A percentile compares a stretch with the other conserved stretches of the same genome.
phyloP scores from a whole-genome alignment of 495 filamentous ascomycete genomes.

The Pyrenopolyporus hunteri region DNA sequence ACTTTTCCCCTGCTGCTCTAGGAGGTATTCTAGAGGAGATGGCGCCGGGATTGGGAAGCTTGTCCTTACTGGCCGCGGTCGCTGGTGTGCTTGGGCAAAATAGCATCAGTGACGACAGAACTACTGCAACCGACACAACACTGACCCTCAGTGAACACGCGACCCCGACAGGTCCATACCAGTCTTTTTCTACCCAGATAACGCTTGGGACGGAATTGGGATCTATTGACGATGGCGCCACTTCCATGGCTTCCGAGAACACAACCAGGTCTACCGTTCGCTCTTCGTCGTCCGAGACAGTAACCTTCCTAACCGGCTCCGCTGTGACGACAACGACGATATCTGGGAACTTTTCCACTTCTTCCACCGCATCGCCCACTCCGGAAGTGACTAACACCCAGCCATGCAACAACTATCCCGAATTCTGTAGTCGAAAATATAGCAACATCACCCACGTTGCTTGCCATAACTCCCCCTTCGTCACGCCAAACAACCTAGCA shows the following conservation, averaged over 20 bases:
- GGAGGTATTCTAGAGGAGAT: constrained; percentile 8
- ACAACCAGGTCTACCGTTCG: constrained; percentile 44
- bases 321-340: constrained; percentile 37
- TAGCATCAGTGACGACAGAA: constrained; percentile 43
- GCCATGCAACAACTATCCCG: constrained; percentile 86
- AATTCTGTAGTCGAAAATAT: constrained; percentile 81
- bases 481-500: constrained; percentile 68
- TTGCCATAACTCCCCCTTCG: constrained; percentile 88
- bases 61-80: constrained; percentile 27
- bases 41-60: constrained; percentile 28
- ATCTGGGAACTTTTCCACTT: constrained; percentile 42
- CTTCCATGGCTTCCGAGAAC: constrained; percentile 48
- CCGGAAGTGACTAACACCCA: constrained; percentile 66
- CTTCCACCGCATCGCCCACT: constrained; percentile 47
- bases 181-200: constrained; percentile 44
- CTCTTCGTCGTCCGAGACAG: constrained; percentile 37
- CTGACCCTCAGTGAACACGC: constrained; percentile 17
- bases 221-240: constrained; percentile 19
- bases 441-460: constrained; percentile 89
- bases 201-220: constrained; percentile 42
- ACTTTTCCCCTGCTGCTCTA: not conserved
- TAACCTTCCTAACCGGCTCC: constrained; percentile 53
- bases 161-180: constrained; percentile 48
- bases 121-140: constrained; percentile 44
- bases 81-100: constrained; percentile 33